Base-by-base conservation (phyloP, 306 rosid genomes). In the Delonix regia region DNA sequence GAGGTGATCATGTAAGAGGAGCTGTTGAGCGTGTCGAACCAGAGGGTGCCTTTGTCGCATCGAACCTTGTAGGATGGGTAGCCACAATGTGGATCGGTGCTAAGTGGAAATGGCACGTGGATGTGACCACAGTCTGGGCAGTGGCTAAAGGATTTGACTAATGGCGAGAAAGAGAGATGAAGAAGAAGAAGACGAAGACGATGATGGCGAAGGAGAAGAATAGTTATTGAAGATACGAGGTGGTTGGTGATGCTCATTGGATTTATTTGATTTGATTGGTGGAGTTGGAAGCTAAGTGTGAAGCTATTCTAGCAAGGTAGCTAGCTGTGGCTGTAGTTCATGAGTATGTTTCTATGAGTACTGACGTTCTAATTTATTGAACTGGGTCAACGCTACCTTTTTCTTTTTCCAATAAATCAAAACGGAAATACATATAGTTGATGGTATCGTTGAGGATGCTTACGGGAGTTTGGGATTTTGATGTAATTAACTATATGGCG, bases 101-200 rank as follows among this genome's bases (percentile, higher is more conserved):
- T 86, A 2, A 86, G 73, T 18, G 90, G 87, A 34, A 75, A 84
- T 6, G 87, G 87, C 7, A 86, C 82, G 9, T 30, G 66, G 49
- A 56, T 71, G 15, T 8, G 51, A 3, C 89, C 83, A 14, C 89
- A 83, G 18, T 72, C n/a, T 7, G 74, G 78, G 49, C 89, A 85
- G 9, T 11, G 75, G 33, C 69, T 71, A 15, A 71, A 33, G 9
- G 80, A 53, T 6, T 14, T 25, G 9, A 51, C 44, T 1, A 5
- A 62, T 21, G 38, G 16, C 1, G 41, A 33, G 56, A 12, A 49
- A 19, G 66, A 78, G 52, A 70, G 38, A 5, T 38, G 66, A 12
- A 28, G 41, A 15, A 18, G 51, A 65, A 65, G 51, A 38, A 7
- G 57, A 7, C 5, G 27, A 9, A 0, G 51, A 18, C 0, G 3